These are phyloP conservation scores for Fusarium sp. DNA, from an alignment of 2,329 filamentous ascomycete species.

Conservation along the genomic window DNA sequence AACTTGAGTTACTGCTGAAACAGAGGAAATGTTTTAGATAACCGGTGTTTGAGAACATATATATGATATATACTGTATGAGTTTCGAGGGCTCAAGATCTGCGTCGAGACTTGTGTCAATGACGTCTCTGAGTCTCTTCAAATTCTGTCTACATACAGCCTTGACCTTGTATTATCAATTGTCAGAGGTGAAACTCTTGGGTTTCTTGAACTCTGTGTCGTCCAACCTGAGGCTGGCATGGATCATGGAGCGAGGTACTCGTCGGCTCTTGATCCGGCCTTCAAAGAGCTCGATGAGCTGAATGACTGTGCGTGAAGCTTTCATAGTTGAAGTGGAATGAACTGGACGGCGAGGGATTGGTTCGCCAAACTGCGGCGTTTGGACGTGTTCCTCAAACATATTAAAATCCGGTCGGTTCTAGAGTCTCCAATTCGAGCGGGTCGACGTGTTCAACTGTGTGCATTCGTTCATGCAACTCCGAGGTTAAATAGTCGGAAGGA, in stretches of 20 bases:
- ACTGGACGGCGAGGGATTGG: too few species aligned
- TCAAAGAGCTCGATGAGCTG: too few species aligned
- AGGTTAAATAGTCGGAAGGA: not conserved
- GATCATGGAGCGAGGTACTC: too few species aligned
- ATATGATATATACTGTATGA: not conserved
- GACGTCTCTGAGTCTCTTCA: not conserved
- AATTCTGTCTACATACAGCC: not conserved
- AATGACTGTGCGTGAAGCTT: too few species aligned
- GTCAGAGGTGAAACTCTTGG: too few species aligned
- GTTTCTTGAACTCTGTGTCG: too few species aligned
- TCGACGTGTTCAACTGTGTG: not conserved
- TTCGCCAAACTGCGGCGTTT: not conserved
- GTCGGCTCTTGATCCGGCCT: too few species aligned
- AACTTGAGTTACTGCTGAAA: not conserved
- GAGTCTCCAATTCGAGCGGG: not conserved
- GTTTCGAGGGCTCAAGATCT: not conserved
- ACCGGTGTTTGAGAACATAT: not conserved
- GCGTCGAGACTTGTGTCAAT: not conserved
- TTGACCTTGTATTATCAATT: not conserved
- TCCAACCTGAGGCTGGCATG: too few species aligned
- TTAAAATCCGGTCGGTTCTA: not conserved
- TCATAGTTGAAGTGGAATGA: too few species aligned
- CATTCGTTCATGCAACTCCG: not conserved
- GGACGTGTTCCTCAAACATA: not conserved
- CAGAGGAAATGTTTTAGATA: not conserved